Evolutionary conservation across 2,329 filamentous ascomycete genomes (phyloP).

Genomic region (Sclerotinia subarctica): DNA sequence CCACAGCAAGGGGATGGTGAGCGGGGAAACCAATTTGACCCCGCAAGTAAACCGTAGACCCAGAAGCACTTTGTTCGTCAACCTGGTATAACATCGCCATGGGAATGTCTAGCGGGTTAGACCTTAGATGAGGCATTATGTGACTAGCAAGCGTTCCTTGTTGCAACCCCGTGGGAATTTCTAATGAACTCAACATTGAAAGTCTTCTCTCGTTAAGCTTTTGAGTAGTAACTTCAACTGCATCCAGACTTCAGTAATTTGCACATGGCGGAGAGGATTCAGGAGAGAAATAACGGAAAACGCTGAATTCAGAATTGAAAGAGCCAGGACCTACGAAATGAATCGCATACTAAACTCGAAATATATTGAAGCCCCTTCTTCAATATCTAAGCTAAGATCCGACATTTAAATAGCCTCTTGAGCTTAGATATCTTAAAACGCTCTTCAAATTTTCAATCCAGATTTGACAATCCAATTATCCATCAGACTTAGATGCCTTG

Average conservation of each 20-base stretch:
- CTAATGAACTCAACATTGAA: slow-evolving; percentile 29
- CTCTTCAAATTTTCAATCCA: not conserved
- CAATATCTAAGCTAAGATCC: not conserved
- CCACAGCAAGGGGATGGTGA: slow-evolving; percentile 26
- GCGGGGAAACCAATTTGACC: slow-evolving; percentile 32
- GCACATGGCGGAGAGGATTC: not conserved
- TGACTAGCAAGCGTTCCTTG: slow-evolving; percentile 22
- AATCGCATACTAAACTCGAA: not conserved
- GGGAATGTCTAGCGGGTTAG: slow-evolving; percentile 32
- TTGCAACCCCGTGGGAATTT: slow-evolving; percentile 22
- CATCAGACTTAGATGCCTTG: not conserved
- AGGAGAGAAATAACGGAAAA: not conserved
- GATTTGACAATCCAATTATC: not conserved
- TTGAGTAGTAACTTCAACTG: slow-evolving; percentile 30
- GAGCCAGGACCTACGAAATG: not conserved
- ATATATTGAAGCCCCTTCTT: too few relatives aligned
- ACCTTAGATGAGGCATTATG: slow-evolving; percentile 29
- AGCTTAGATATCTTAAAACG: not conserved
- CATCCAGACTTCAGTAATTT: not conserved
- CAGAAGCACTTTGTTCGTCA: slow-evolving; percentile 29
- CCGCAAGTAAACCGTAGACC: slow-evolving; percentile 13
- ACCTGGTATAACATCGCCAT: slow-evolving; percentile 34
- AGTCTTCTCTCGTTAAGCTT: slow-evolving; percentile 31
- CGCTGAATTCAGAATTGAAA: not conserved
- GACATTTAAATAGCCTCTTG: not conserved